These are phyloP conservation scores for Diaporthe sp. DNA, from an alignment of 2,329 filamentous ascomycete genomes.

Conservation along the genomic window DNA sequence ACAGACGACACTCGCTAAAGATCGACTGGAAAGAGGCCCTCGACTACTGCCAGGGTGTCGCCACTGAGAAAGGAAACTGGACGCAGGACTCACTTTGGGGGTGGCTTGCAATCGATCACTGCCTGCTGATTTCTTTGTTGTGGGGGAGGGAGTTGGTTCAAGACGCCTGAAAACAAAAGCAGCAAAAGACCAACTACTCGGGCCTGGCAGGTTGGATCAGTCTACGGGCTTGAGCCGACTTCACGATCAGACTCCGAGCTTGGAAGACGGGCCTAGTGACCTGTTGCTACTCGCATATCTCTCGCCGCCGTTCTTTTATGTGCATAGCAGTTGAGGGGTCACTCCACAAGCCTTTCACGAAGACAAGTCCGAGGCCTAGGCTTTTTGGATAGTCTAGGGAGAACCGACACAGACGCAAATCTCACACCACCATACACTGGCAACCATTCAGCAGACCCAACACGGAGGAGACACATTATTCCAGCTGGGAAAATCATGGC, in stretches of 20 bases:
- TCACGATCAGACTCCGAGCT: not conserved
- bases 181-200: not conserved
- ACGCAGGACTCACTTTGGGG: not conserved
- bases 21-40: not conserved
- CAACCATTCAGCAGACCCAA: too few relatives aligned
- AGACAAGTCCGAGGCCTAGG: not conserved
- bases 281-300: conserved; percentile 17
- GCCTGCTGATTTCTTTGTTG: not conserved
- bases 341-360: not conserved
- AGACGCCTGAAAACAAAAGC: not conserved
- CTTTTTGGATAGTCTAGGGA: not conserved
- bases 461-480: not conserved
- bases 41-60: not conserved
- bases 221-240: not conserved
- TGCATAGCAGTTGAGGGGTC: not conserved
- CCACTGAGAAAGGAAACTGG: conserved; percentile 1
- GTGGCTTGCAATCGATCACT: not conserved
- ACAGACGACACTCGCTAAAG: not conserved
- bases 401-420: not conserved
- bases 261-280: conserved; percentile 2
- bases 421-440: not conserved
- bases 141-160: too few relatives aligned
- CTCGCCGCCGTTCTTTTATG: conserved; percentile 2
- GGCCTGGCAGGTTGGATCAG: not conserved
- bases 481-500: conserved; percentile 33